Evolutionary conservation across 1,284 basidiomycete species (phyloP).

Genomic region (Bondarzewia mesenterica): DNA sequence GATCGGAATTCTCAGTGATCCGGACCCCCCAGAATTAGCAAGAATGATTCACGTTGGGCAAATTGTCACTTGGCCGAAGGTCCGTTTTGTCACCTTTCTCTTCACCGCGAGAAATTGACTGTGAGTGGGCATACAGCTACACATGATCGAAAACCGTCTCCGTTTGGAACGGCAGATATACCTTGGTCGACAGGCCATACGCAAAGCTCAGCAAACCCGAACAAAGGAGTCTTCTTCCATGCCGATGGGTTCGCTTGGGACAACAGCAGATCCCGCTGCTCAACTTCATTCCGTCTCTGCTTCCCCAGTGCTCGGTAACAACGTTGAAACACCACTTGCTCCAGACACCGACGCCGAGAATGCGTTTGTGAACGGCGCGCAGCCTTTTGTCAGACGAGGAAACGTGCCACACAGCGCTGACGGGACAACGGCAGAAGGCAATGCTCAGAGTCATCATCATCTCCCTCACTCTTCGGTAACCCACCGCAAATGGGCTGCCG

Average conservation of each 20-base stretch:
- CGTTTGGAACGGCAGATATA: slow-evolving; percentile 78
- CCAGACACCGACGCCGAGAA: slow-evolving; percentile 46
- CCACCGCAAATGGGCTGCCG: slow-evolving; percentile 39
- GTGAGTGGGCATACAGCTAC: no score
- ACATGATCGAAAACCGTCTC: slow-evolving; percentile 85
- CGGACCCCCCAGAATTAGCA: slow-evolving; percentile 68
- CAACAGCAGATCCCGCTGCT: no score
- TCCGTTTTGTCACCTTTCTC: slow-evolving; percentile 28
- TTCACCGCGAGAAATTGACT: no score
- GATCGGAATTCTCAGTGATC: slow-evolving; percentile 70
- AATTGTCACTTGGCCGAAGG: slow-evolving; percentile 93
- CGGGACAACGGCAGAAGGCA: no score
- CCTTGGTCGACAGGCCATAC: slow-evolving; percentile 69
- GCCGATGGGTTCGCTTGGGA: no score
- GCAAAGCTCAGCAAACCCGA: slow-evolving; percentile 37
- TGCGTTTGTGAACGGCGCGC: slow-evolving; percentile 33
- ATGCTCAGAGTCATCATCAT: slow-evolving; percentile 23
- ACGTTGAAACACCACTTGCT: slow-evolving; percentile 42
- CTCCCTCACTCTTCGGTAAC: slow-evolving; percentile 31
- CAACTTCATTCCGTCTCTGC: no score
- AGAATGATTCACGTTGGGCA: slow-evolving; percentile 84
- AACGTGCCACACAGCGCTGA: slow-evolving; percentile 11
- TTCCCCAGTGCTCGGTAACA: no score
- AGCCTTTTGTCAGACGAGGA: slow-evolving; percentile 35
- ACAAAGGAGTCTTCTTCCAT: slow-evolving; percentile 13